Base-by-base conservation (phyloP, 2,329 filamentous ascomycete species). In the Cucurbitaria berberidis region DNA sequence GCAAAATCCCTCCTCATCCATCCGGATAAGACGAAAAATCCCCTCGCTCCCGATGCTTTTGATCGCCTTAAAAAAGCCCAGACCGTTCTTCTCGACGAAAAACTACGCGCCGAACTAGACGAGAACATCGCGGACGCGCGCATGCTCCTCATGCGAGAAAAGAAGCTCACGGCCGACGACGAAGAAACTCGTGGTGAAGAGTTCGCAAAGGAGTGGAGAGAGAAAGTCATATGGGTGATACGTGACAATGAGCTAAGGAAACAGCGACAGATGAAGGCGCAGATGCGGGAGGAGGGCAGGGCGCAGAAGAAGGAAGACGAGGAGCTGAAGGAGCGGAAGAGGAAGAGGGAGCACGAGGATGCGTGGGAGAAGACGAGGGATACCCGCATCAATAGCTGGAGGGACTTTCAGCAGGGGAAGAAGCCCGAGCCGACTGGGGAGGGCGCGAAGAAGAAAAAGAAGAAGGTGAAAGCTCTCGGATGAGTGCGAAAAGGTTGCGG, bases 1-100 rank as follows among this genome's bases (percentile, higher is more conserved):
- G 93, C 91, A 69, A 98, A 97, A 77, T 99, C 95, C n/a, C 88
- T 99, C 51, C 87, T 99, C 43, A 98, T 99, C 80, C 95, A 99
- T 80, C 95, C 95, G 6, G 95, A 99, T 81, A 99, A 99, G 77
- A 97, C 95, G 51, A 87, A 87, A 70, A 98, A 99, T 72, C 89
- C 91, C 0, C 85, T 82, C 43, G 95, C 95, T 0, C 93, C 95
- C 3, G 95, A 98, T 68, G 95, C 95, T 62, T 99, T 99, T 73
- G 95, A 99, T 77, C 88, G 93, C 9, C 84, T 99, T 24, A 96
- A 96, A 71, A 97, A 98, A 77, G 95, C 95, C 0, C 92, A 98
- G 72, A 89, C 87, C 2, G 86, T 91, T 66, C 85, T 99, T 4
- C 89, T 96, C 80, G 95, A 99, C 75, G 93, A 98, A 80, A 97